Evolutionary conservation across 495 filamentous ascomycete species (phyloP).

Genomic region (Talaromyces borbonicus): DNA sequence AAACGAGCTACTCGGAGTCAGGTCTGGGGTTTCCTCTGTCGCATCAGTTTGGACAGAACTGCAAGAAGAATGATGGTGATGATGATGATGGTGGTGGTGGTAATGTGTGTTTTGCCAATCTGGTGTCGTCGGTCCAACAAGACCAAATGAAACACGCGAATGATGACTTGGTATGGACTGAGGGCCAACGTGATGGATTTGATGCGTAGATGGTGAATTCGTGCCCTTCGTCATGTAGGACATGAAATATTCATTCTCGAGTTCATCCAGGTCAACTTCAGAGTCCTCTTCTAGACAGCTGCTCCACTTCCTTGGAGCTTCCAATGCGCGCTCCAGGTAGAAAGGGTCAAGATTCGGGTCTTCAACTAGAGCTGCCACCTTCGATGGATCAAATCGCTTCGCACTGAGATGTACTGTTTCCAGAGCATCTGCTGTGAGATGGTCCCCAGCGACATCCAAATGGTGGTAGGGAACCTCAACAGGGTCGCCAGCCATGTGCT

Average conservation of each 20-base stretch:
- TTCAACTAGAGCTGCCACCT: conserved; percentile 14
- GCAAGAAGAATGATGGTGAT: conserved; percentile 29
- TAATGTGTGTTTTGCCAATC: conserved; percentile 16
- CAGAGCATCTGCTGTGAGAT: conserved; percentile 5
- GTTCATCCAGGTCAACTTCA: conserved; percentile 27
- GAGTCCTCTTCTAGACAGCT: conserved; percentile 19
- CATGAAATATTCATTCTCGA: conserved; percentile 27
- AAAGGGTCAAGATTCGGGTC: conserved; percentile 37
- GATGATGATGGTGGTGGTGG: conserved; percentile 23
- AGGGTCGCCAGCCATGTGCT: conserved; percentile 32
- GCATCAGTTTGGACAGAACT: conserved; percentile 28
- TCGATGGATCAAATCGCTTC: conserved; percentile 1
- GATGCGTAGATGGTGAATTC: neutral
- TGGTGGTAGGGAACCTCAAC: conserved; percentile 8
- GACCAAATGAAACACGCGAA: neutral
- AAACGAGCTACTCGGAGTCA: conserved; percentile 39
- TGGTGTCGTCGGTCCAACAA: conserved; percentile 15
- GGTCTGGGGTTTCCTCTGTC: conserved; percentile 21
- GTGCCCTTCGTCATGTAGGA: conserved; percentile 14
- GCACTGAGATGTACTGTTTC: conserved; percentile 1
- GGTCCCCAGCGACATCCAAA: conserved; percentile 5
- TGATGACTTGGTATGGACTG: neutral
- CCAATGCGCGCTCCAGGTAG: conserved; percentile 34
- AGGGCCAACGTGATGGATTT: neutral
- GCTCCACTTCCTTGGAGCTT: conserved; percentile 20